Evolutionary conservation across 164 flowering plant species (phyloP).

Genomic region (Magnolia changhungtana): DNA sequence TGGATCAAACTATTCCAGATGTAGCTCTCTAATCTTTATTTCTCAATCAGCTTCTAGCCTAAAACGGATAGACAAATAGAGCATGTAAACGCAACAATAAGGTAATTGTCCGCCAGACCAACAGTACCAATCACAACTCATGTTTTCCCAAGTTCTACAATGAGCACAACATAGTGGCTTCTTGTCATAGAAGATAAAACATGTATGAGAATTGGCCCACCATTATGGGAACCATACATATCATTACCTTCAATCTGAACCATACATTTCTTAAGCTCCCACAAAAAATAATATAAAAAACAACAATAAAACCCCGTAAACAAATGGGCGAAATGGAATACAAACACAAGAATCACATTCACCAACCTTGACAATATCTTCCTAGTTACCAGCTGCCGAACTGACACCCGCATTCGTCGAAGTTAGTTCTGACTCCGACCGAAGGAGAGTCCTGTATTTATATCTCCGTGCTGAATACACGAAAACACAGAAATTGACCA

Average conservation of each 20-base stretch:
- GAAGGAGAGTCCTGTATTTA: constrained; percentile 46
- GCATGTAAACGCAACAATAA: too few relatives aligned
- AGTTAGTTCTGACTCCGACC: constrained; percentile 19
- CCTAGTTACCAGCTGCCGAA: not conserved
- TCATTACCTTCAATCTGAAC: too few relatives aligned
- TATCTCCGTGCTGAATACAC: constrained; percentile 55
- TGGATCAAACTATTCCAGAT: not conserved
- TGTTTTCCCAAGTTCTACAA: too few relatives aligned
- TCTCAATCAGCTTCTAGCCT: not conserved
- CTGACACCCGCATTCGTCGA: not conserved
- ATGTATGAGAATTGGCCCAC: too few relatives aligned
- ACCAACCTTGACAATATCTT: not conserved
- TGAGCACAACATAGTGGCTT: too few relatives aligned
- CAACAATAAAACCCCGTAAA: not conserved
- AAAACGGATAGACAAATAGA: too few relatives aligned
- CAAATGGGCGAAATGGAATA: not conserved
- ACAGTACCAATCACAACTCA: too few relatives aligned
- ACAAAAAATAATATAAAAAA: too few relatives aligned
- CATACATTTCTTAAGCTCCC: too few relatives aligned
- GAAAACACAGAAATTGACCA: constrained; percentile 64
- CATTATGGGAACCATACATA: too few relatives aligned
- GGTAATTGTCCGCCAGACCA: too few relatives aligned
- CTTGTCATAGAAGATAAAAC: too few relatives aligned
- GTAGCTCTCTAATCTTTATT: not conserved
- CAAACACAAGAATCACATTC: not conserved